Evolutionary conservation across 1,139 yeast genomes (phyloP), one percentile per base, ranked within the genome.

Genomic region (Debaryomycetaceae sp.): DNA sequence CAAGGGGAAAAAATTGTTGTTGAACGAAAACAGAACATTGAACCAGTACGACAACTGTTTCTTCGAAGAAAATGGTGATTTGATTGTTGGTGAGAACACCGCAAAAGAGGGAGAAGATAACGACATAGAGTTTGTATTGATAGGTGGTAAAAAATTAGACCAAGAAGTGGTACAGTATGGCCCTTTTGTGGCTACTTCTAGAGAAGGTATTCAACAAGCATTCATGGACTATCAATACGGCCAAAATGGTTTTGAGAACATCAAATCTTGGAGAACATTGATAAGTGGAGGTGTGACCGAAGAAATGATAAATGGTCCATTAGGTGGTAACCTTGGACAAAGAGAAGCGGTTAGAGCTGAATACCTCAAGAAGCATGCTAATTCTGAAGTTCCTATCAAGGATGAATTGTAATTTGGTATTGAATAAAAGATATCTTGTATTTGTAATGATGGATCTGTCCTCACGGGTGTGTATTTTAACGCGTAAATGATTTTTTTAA

Each of bases 131-230:
- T 81, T 89, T 51, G 79, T 86, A 4, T 52, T 89, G 28, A 68
- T 88, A 46, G 95, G 91, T 29, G 97, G 96, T 38, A 67, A 87
- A 59, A 76, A 78, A 32, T 69, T 88, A 44, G 78, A 87, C 52
- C 97, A 89, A 65, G 78, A 80, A 14, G 75, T 85, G 40, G 87
- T 87, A 31, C 96, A 89, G 59, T 86, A 88, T 56, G 97, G 97
- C 9, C 96, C 96, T 15, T 88, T 87, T 59, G 95, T 85, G 13
- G 92, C 87, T 45, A 78, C 83, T 7, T 66, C 83, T 15, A 68
- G 70, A 43, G 81, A 76, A 38, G 77, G 78, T 50, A 82, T 87
- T 45, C 73, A 76, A 49, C 66, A 83, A 53, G 94, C 88, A 0
- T 81, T 85, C 54, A 55, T 66, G 58, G 92, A 85, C 58, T 88